Base-by-base conservation (phyloP, 192 early-diverging fungal species). In the Linnemannia elongata region DNA sequence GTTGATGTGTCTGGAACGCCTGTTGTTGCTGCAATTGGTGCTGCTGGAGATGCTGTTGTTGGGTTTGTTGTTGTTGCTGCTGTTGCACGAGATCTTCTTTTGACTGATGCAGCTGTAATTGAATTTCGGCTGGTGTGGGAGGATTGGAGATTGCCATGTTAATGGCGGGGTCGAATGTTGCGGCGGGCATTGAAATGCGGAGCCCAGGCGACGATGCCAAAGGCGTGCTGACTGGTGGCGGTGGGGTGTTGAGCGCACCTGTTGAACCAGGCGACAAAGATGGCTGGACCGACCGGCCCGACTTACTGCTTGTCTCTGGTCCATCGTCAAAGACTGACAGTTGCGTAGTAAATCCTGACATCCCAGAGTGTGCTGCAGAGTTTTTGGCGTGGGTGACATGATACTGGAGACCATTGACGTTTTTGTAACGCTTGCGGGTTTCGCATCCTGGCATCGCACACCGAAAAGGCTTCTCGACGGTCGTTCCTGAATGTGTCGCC, bases 381-480 rank as follows among this genome's bases (percentile, higher is more conserved):
- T 85, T 85, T 76, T 85, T 85, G 36, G 96, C 94, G 63, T 95
- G 92, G 66, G 92, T 91, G n/a, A 96, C 90, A 72, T 96, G 96
- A 78, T 96, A 96, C 82, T 95, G 92, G 9, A 97, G 88, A 27
- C 96, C 96, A 69, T 95, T 96, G 82, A 96, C 93, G 79, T 97
- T 97, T 81, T 96, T 96, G 88, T 97, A 97, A 17, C 89, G 88
- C 74, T 94, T 94, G 35, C 90, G 88, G 89, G 96, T 97, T 57
- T 94, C 93, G 60, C 96, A 97, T 17, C 90, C 93, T 4, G 90
- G 76, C 90, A 94, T 93, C 0, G 92, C 93, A 57, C 96, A 97
- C 38, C 92, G 87, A 76, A 93, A 97, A n/a, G 96, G 95, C 71
- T 93, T 95, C 74, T 96, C 93, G 27, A 86, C 79, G 1, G 83